A percentile compares a stretch with the other conserved stretches of the same genome.
Conservation (phyloP, 192 early-diverging fungal genomes). For the Paraglomus brasilianum region DNA sequence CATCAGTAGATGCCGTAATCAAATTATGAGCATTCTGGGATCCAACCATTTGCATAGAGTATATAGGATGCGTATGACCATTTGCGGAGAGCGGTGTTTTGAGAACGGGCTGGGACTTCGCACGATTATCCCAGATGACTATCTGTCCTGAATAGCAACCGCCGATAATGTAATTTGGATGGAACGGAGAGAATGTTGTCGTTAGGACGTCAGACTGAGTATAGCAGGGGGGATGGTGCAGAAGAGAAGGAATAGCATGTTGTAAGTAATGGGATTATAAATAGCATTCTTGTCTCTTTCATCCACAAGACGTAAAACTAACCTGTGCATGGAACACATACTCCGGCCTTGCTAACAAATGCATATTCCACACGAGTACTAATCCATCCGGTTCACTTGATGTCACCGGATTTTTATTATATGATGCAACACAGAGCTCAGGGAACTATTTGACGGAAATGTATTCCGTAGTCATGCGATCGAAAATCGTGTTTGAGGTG, state of each 20-base stretch:
- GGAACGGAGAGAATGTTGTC: slow-evolving; percentile 88
- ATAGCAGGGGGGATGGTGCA: not conserved
- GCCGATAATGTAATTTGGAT: slow-evolving; percentile 89
- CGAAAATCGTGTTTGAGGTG: not conserved
- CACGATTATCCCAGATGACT: slow-evolving; percentile 94
- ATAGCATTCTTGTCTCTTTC: not conserved
- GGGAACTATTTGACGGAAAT: slow-evolving; percentile 57
- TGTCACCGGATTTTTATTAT: slow-evolving; percentile 86
- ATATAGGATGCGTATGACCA: slow-evolving; percentile 97
- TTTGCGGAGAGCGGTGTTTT: slow-evolving; percentile 90
- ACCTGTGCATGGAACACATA: slow-evolving; percentile 91
- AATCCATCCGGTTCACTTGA: slow-evolving; percentile 92
- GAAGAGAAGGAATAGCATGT: not conserved
- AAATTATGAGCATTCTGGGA: slow-evolving; percentile 95
- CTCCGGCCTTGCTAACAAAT: slow-evolving; percentile 86
- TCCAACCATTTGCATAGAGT: slow-evolving; percentile 85
- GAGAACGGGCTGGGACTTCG: slow-evolving; percentile 85
- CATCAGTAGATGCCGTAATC: slow-evolving; percentile 92
- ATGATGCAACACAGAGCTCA: slow-evolving; percentile 85
- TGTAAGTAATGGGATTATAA: not conserved
- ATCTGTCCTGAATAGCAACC: slow-evolving; percentile 99
- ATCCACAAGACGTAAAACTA: slow-evolving; percentile 4
- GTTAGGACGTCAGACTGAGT: slow-evolving; percentile 81
- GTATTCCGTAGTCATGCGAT: not conserved
- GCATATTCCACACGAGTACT: slow-evolving; percentile 93